Evolutionary conservation across 1,284 basidiomycete genomes (phyloP).

Genomic region (Rhodotorula sp.): DNA sequence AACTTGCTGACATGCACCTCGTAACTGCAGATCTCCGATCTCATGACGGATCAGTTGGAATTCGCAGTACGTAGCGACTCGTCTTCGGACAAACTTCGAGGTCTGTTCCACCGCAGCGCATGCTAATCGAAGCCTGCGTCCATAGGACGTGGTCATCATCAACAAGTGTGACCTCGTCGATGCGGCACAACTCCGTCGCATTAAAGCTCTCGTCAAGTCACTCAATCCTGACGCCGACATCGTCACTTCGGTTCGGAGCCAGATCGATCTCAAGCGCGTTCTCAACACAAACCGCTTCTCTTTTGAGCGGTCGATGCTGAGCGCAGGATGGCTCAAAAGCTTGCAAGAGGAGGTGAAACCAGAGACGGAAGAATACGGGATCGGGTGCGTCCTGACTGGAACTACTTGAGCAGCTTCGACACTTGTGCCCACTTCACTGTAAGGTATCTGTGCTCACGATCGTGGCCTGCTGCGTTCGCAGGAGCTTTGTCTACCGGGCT

Average conservation of each 20-base stretch:
- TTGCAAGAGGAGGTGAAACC: constrained; percentile 50
- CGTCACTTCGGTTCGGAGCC: constrained; percentile 41
- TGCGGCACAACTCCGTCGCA: constrained; percentile 47
- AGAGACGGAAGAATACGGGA: constrained; percentile 53
- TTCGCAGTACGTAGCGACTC: constrained; percentile 45
- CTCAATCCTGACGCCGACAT: constrained; percentile 51
- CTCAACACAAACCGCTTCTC: constrained; percentile 50
- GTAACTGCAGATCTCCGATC: constrained; percentile 48
- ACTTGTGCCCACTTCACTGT: not conserved
- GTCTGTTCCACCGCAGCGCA: too few species aligned
- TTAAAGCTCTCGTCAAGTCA: constrained; percentile 48
- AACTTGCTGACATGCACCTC: not conserved
- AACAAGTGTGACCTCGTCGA: constrained; percentile 49
- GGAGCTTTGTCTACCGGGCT: constrained; percentile 46
- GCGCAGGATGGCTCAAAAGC: constrained; percentile 54
- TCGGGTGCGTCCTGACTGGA: constrained; percentile 42
- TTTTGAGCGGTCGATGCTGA: constrained; percentile 52
- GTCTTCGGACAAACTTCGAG: not conserved
- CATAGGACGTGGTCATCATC: constrained; percentile 51
- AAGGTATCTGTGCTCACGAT: too few species aligned
- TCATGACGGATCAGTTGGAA: constrained; percentile 54
- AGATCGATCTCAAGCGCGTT: constrained; percentile 50
- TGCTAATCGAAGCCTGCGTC: too few species aligned
- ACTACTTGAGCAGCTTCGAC: not conserved
- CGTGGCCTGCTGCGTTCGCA: not conserved